These are phyloP conservation scores for Apiospora arundinis DNA, from an alignment of 2,329 filamentous ascomycete genomes.

Conservation along the genomic window DNA sequence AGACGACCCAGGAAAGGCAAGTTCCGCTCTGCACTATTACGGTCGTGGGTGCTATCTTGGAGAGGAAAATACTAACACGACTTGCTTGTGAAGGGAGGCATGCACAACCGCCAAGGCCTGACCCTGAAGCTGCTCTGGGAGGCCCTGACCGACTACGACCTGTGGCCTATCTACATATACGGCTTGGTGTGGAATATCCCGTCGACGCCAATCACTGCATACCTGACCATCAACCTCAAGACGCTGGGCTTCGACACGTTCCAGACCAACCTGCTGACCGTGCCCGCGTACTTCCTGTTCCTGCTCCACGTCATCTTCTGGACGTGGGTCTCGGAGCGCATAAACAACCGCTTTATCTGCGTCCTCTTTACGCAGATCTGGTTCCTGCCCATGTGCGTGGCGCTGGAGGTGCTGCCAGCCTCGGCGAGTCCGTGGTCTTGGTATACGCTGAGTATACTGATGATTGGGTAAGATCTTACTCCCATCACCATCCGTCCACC, in stretches of 20 bases:
- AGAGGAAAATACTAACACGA: too few relatives aligned
- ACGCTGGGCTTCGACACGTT: conserved; percentile 30
- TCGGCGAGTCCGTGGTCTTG: conserved; percentile 48
- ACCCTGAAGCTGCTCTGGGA: conserved; percentile 54
- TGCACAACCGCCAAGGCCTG: conserved; percentile 65
- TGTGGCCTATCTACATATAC: conserved; percentile 63
- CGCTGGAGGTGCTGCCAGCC: conserved; percentile 48
- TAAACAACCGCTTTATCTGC: conserved; percentile 41
- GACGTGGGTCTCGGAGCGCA: conserved; percentile 51
- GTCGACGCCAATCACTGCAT: conserved; percentile 30
- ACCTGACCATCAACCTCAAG: conserved; percentile 30
- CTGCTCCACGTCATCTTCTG: conserved; percentile 49
- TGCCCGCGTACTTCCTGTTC: conserved; percentile 51
- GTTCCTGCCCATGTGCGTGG: conserved; percentile 58
- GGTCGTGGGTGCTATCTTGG: too few relatives aligned
- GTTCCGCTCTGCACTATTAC: too few relatives aligned
- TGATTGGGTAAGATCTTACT: conserved; percentile 46
- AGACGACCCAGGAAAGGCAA: conserved; percentile 59
- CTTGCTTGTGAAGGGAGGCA: conserved; percentile 46
- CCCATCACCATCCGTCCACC: background rate
- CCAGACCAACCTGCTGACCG: conserved; percentile 57
- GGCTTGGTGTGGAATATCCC: conserved; percentile 37
- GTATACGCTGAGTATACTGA: conserved; percentile 51
- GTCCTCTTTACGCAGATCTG: conserved; percentile 54
- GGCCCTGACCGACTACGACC: conserved; percentile 59